Percentiles rank a stretch among this genome's conserved stretches.
phyloP scores from a whole-genome alignment of 257 asterid species.

The Solanum medicagineum region DNA sequence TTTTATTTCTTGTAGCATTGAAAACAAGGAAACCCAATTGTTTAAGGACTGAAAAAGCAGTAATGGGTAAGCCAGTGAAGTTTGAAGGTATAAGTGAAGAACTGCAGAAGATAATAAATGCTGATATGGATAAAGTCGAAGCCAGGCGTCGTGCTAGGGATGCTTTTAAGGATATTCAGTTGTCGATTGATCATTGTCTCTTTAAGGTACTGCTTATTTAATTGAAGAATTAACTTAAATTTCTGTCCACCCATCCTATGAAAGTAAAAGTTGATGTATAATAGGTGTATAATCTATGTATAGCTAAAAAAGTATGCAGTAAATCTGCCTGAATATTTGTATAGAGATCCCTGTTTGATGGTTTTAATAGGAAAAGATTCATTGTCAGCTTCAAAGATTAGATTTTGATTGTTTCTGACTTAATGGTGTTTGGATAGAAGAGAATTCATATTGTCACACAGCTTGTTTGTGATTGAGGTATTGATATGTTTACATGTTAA shows the following conservation, averaged over 20 bases:
- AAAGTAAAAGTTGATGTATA: background rate
- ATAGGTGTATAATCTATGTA: background rate
- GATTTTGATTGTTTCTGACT: background rate
- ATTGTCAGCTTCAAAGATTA: background rate
- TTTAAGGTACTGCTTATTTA: conserved; percentile 2
- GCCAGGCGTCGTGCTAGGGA: conserved; percentile 12
- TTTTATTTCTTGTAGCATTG: background rate
- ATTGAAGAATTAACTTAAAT: background rate
- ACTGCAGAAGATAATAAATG: conserved; percentile 5
- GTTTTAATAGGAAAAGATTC: background rate
- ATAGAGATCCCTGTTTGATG: background rate
- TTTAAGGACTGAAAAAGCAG: background rate
- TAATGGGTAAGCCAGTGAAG: conserved; percentile 4
- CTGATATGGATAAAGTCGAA: conserved; percentile 6
- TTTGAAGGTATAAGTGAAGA: conserved; percentile 2
- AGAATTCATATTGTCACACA: background rate
- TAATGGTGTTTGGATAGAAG: background rate
- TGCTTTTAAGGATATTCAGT: conserved; percentile 10
- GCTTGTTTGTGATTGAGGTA: background rate
- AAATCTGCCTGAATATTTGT: background rate
- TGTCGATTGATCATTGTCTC: conserved; percentile 12
- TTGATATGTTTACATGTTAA: background rate
- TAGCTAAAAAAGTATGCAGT: background rate
- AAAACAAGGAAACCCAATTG: background rate
- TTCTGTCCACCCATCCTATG: background rate